Evolutionary conservation across 2,329 filamentous ascomycete genomes (phyloP), one percentile per base, ranked within the genome.

Genomic region (Cladophialophora bantiana): DNA sequence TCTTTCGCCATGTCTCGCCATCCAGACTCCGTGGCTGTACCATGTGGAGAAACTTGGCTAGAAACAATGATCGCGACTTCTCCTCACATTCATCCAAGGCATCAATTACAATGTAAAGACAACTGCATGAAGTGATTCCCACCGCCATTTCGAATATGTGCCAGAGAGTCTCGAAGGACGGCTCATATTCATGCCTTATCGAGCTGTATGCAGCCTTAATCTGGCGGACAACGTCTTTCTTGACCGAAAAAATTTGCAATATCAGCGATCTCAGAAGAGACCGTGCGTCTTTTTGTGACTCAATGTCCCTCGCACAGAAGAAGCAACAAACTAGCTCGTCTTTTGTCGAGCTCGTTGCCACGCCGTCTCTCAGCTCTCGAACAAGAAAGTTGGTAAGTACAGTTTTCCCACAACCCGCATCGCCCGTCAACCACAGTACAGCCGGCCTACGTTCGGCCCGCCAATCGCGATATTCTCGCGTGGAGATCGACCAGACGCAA

Each of bases 41-140:
- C 31, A 55, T 65, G 20, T 60, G 7, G 31, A 54, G 34, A 45
- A 68, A 31, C 38, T 64, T 67, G n/a, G 60, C 20, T 40, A 67
- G 61, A 42, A 67, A 48, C 20, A 48, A 32, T 35, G 40, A 59
- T 59, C 65, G 18, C 34, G 54, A 55, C 42, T 55, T 55, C 50
- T 65, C 65, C 18, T 68, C 65, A 57, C 65, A 68, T 62, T 68
- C 65, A 53, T 68, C 65, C 45, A 68, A 61, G 15, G 62, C 65
- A 57, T 68, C 65, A 52, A 68, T 68, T n/a, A 65, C 54, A 35
- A 68, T 65, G 65, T 68, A 68, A 34, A 68, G 32, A 56, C 55
- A 57, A 12, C 32, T 45, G 57, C 56, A 65, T 18, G 54, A 55
- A n/a, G 34, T 45, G 48, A 61, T 31, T 57, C 13, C 10, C 18